Evolutionary conservation across 1,284 basidiomycete genomes (phyloP).

Genomic region (Vanrija sp.): DNA sequence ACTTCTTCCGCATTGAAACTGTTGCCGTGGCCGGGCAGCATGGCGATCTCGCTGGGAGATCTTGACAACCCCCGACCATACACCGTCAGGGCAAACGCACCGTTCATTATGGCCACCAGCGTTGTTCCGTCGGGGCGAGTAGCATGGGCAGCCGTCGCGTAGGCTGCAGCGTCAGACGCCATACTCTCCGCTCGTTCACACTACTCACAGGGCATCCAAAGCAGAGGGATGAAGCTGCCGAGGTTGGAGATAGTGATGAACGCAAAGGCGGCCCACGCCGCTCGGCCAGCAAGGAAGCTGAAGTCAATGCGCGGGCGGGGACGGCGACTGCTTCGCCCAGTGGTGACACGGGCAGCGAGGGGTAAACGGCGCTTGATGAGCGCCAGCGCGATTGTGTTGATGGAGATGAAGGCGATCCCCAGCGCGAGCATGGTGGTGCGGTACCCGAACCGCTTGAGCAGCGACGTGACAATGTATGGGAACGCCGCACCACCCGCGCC

Average conservation of each 20-base stretch:
- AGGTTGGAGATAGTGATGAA: conserved; percentile 37
- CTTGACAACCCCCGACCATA: no score
- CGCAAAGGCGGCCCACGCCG: conserved; percentile 28
- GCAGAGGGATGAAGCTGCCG: conserved; percentile 43
- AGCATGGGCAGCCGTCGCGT: conserved; percentile 34
- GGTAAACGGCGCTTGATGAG: conserved; percentile 45
- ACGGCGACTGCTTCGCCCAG: background rate
- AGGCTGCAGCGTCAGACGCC: conserved; percentile 19
- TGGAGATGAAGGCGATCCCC: conserved; percentile 32
- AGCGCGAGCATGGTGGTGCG: conserved; percentile 42
- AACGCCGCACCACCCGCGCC: conserved; percentile 45
- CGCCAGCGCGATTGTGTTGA: conserved; percentile 33
- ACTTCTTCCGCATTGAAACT: no score
- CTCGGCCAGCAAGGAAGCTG: conserved; percentile 21
- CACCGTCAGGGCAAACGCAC: conserved; percentile 9
- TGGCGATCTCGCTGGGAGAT: no score
- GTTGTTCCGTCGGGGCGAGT: conserved; percentile 36
- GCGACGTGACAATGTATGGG: conserved; percentile 38
- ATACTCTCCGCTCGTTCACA: background rate
- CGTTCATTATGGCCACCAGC: conserved; percentile 46
- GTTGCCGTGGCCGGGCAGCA: no score
- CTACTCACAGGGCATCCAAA: conserved; percentile 32
- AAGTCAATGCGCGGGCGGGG: conserved; percentile 17
- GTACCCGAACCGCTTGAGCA: conserved; percentile 43
- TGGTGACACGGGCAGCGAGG: background rate